Conservation (phyloP, 345 rosid species). For the Eucalyptus pauciflora region DNA sequence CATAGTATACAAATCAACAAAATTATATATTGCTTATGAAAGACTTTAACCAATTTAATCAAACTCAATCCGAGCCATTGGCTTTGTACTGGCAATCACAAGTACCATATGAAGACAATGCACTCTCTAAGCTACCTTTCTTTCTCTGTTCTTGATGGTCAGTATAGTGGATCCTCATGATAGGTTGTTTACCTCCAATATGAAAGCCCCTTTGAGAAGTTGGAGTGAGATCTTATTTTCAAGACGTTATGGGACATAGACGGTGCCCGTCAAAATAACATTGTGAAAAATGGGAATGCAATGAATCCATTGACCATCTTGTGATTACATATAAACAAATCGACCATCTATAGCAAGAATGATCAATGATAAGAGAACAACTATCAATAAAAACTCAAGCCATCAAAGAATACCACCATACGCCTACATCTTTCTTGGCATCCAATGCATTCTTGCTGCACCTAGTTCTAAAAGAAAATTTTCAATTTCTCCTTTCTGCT, state of each 20-base stretch:
- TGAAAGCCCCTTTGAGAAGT: neutral
- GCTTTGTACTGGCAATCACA: neutral
- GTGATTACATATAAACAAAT: neutral
- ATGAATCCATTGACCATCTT: neutral
- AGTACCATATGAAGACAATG: neutral
- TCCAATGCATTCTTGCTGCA: neutral
- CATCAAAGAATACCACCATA: neutral
- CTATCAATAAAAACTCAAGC: neutral
- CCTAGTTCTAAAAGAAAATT: neutral
- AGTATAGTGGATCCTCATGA: neutral
- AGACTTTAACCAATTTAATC: neutral
- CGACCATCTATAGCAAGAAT: neutral
- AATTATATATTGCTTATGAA: neutral
- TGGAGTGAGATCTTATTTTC: neutral
- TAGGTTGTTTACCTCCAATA: neutral
- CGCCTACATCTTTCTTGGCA: neutral
- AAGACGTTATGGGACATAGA: neutral
- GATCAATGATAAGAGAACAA: neutral
- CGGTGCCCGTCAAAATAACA: neutral
- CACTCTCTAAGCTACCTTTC: neutral
- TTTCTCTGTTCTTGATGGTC: neutral
- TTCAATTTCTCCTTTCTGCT: neutral
- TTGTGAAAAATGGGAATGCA: neutral
- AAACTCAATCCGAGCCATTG: neutral
- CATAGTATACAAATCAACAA: neutral